A percentile compares a stretch with the other conserved stretches of the same genome.
Conservation (phyloP, 768 basidiomycete species). For the Auricularia cornea region DNA sequence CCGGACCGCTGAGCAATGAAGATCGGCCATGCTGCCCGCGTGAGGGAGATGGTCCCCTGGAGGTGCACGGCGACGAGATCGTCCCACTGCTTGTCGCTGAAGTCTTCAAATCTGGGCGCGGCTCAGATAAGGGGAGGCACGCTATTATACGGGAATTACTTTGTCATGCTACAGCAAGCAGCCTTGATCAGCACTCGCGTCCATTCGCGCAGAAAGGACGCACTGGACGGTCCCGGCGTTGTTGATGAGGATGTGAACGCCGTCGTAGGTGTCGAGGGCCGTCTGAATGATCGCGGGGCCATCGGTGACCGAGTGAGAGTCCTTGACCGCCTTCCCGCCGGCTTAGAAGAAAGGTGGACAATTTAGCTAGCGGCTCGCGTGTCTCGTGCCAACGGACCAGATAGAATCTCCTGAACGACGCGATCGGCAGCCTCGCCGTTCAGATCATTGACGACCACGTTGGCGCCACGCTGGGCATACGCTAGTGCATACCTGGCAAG, state of each 20-base stretch:
- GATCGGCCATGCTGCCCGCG: constrained; percentile 92
- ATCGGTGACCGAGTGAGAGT: no score
- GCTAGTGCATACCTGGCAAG: constrained; percentile 79
- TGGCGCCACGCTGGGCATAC: constrained; percentile 86
- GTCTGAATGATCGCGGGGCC: constrained; percentile 39
- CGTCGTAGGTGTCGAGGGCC: constrained; percentile 81
- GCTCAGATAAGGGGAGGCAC: no score
- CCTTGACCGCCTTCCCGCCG: no score
- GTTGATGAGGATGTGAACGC: constrained; percentile 83
- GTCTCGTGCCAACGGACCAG: constrained; percentile 55
- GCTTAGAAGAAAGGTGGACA: no score
- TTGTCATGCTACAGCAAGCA: no score
- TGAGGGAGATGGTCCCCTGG: constrained; percentile 87
- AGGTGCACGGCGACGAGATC: constrained; percentile 81
- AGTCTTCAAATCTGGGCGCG: constrained; percentile 77
- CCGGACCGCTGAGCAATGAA: constrained; percentile 95
- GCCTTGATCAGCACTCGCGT: no score
- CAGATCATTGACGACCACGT: constrained; percentile 93
- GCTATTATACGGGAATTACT: no score
- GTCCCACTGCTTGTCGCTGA: constrained; percentile 93
- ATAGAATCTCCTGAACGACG: constrained; percentile 81
- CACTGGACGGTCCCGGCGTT: constrained; percentile 88
- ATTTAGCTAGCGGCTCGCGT: no score
- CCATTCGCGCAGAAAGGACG: no score
- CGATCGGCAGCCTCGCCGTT: constrained; percentile 80